Percentiles rank a stretch among this genome's conserved stretches.
Conservation (phyloP, 2,329 filamentous ascomycete species). For the Fusarium nelsonii region DNA sequence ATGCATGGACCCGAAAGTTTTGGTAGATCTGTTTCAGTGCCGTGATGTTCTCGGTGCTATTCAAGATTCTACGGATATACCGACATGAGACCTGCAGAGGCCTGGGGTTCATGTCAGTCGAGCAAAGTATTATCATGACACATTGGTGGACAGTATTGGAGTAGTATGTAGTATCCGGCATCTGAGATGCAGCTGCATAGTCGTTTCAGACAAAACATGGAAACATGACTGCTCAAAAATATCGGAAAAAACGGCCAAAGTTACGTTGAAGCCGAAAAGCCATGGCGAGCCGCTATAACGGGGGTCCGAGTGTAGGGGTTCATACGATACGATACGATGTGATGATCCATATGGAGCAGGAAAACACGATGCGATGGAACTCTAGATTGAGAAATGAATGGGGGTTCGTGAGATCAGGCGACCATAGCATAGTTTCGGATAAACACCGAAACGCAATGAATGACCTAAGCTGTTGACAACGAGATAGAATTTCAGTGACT, state of each 20-base stretch:
- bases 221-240: background rate
- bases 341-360: conserved; percentile 1
- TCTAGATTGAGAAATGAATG: conserved; percentile 3
- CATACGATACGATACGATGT: background rate
- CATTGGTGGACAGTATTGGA: background rate
- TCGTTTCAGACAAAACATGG: background rate
- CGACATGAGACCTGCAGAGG: conserved; percentile 11
- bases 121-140: conserved; percentile 8
- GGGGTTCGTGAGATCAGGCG: background rate
- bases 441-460: conserved; percentile 14
- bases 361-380: background rate
- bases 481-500: conserved; percentile 27
- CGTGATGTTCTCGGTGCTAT: conserved; percentile 21
- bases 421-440: conserved; percentile 17
- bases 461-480: conserved; percentile 17
- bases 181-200: background rate
- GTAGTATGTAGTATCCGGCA: background rate
- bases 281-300: conserved; percentile 5
- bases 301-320: background rate
- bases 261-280: background rate
- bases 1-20: conserved; percentile 4
- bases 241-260: conserved; percentile 3
- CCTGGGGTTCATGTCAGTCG: background rate
- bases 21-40: background rate
- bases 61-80: background rate